Base-by-base conservation (phyloP, 371 early-diverging fungal species). In the Mortierella sp. region DNA sequence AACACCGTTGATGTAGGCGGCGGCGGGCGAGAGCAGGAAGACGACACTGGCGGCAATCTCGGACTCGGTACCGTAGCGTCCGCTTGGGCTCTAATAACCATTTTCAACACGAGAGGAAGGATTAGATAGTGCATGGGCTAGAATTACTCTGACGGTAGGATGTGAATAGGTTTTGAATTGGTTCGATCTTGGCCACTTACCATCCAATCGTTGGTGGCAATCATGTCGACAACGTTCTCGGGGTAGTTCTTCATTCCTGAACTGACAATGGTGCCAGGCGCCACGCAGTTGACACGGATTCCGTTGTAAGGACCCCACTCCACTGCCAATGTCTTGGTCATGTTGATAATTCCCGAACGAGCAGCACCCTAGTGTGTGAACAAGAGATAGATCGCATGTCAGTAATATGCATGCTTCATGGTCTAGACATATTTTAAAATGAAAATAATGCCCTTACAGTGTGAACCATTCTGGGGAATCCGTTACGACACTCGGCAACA, bases 211-310 rank as follows among this genome's bases (percentile, higher is more conserved):
- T 57, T 57, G 38, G 72, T 45, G 21, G 81, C 60, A 74, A 87
- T 63, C 77, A 80, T 78, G 13, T 88, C 79, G 57, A 84, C 83
- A 28, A 90, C 83, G 19, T 76, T 79, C 0, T 82, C 82, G 10
- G 92, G 90, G 54, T 92, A 92, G 73, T 91, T 90, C 60, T 80
- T 80, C 89, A 92, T 91, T 50, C 92, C 92, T 38, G 85, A 89
- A 47, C 91, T 90, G 54, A 92, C 77, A 70, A 92, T 85, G n/a
- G 89, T 89, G n/a, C 91, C 92, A 16, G 92, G 91, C n/a, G 90
- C 92, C 6, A 92, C 92, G 68, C 88, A 89, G 81, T 92, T 92
- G 82, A 92, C 76, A 42, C 92, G 90, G 48, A 92, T 86, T 9
- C 91, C 91, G 31, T 86, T 86, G 38, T 77, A 84, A 2, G 83